Conservation (phyloP, 306 rosid species). For the Sechiopsis laciniata region DNA sequence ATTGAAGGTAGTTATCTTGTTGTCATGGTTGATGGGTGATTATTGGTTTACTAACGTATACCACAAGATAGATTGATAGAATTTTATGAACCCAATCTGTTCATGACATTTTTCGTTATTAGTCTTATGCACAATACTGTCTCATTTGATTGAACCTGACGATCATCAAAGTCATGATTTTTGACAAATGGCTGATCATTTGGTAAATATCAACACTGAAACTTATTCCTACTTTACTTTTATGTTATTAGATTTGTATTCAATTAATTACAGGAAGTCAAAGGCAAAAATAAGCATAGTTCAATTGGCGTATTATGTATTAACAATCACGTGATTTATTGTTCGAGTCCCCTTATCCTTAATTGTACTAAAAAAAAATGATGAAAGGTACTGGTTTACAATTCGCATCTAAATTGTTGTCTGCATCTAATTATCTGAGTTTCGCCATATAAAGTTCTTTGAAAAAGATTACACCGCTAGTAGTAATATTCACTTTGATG, state of each 20-base stretch:
- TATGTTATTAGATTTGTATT: not conserved
- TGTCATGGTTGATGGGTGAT: conserved; percentile 25
- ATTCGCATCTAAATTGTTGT: not conserved
- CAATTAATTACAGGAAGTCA: not conserved
- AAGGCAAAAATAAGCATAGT: no score
- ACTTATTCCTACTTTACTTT: conserved; percentile 8
- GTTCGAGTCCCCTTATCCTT: no score
- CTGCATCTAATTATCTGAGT: no score
- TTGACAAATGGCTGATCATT: conserved; percentile 5
- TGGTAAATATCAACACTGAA: not conserved
- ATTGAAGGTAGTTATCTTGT: conserved; percentile 36
- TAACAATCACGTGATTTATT: no score
- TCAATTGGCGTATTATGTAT: no score
- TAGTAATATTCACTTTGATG: no score
- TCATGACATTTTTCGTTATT: not conserved
- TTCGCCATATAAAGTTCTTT: no score
- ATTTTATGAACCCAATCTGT: conserved; percentile 12
- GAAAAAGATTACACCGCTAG: no score
- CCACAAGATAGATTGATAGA: not conserved
- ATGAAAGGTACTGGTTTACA: not conserved
- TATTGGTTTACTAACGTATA: conserved; percentile 34
- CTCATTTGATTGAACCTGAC: not conserved
- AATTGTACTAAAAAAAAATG: no score
- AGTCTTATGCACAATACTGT: not conserved
- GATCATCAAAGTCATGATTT: not conserved